These are phyloP conservation scores for Tardiomyces blankii DNA, from an alignment of 1,139 yeast species.

Conservation along the genomic window DNA sequence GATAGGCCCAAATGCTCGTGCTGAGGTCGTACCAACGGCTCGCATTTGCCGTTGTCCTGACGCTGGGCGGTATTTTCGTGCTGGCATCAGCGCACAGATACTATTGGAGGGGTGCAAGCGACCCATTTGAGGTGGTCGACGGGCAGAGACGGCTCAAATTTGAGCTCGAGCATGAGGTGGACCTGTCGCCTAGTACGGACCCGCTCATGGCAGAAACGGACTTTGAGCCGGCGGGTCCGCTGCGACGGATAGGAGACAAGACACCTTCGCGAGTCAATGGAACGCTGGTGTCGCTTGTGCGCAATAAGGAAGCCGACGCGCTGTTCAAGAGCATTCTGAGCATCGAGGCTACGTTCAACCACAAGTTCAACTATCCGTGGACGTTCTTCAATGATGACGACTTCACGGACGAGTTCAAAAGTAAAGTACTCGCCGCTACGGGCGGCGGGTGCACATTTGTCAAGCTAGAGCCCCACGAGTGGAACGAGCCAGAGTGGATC, in stretches of 20 bases:
- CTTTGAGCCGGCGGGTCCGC: background rate
- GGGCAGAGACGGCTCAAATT: background rate
- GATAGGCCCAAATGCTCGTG: too few species aligned
- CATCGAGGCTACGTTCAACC: conserved; percentile 55
- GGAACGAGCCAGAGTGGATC: conserved; percentile 57
- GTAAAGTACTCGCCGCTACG: conserved; percentile 51
- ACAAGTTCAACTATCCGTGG: conserved; percentile 62
- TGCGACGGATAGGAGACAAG: background rate
- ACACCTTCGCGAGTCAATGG: conserved; percentile 43
- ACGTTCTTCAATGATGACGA: conserved; percentile 66
- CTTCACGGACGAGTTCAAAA: conserved; percentile 44
- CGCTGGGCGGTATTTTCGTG: background rate
- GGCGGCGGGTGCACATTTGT: conserved; percentile 50
- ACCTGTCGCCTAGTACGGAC: background rate
- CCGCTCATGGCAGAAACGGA: background rate
- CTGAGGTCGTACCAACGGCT: background rate
- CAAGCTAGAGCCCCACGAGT: conserved; percentile 35
- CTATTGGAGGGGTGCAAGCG: background rate
- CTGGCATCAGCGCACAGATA: background rate
- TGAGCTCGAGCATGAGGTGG: background rate
- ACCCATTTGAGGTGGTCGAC: background rate
- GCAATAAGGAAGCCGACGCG: conserved; percentile 46
- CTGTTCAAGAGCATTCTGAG: conserved; percentile 43
- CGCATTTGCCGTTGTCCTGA: background rate
- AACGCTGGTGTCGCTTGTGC: conserved; percentile 58